A percentile compares a stretch with the other conserved stretches of the same genome.
Conservation (phyloP, 1,284 basidiomycete genomes). For the Lentinula novae-zelandiae region DNA sequence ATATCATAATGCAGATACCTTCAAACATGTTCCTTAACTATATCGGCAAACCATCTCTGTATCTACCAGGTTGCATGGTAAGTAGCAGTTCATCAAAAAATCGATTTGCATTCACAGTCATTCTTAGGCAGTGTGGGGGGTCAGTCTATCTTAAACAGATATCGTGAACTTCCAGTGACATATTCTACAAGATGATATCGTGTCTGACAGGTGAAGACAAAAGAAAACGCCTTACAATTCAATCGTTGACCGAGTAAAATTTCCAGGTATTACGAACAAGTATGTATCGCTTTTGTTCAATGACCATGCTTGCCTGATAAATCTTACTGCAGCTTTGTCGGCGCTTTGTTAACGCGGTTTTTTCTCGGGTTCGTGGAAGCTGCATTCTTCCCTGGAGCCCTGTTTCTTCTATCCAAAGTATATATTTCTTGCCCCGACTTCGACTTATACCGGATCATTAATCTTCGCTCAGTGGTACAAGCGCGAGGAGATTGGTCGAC, state of each 20-base stretch:
- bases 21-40: conserved; percentile 65
- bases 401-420: conserved; percentile 52
- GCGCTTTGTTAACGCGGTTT: conserved; percentile 65
- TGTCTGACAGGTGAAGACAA: conserved; percentile 45
- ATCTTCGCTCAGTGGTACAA: conserved; percentile 58
- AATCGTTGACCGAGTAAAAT: neutral
- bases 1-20: conserved; percentile 9
- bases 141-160: neutral
- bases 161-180: neutral
- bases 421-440: neutral
- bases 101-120: neutral
- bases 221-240: neutral
- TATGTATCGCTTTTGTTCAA: neutral
- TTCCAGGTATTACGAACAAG: neutral
- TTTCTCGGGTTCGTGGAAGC: conserved; percentile 63
- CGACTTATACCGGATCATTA: conserved; percentile 14
- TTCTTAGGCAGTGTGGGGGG: neutral
- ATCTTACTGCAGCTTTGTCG: conserved; percentile 45
- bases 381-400: conserved; percentile 62
- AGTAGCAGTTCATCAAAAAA: conserved; percentile 49
- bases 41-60: conserved; percentile 66
- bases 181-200: conserved; percentile 34
- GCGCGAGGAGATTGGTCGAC: conserved; percentile 43
- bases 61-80: conserved; percentile 66
- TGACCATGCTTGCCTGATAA: neutral